Evolutionary conservation across 441 rosid species (phyloP).

Genomic region (Adansonia rubrostipa): DNA sequence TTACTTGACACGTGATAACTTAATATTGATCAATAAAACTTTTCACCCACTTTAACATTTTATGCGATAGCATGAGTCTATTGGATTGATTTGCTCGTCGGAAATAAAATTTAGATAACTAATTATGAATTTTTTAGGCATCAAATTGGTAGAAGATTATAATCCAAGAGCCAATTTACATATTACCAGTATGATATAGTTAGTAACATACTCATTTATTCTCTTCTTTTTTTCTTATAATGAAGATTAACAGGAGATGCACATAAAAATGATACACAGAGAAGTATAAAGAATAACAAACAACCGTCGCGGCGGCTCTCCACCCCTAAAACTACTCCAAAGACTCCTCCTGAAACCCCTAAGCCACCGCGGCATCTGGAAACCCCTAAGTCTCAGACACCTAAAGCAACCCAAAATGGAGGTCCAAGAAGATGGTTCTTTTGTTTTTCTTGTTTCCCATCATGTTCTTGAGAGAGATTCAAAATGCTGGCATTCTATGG

Average conservation of each 20-base stretch:
- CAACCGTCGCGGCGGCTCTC: slow-evolving; percentile 8
- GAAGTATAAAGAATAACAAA: slow-evolving; percentile 25
- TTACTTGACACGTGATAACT: no score
- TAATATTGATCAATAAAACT: no score
- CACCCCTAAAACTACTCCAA: neutral
- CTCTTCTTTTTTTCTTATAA: neutral
- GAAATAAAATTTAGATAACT: no score
- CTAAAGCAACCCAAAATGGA: slow-evolving; percentile 34
- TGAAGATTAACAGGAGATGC: slow-evolving; percentile 54
- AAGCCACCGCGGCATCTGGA: neutral
- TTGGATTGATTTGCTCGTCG: no score
- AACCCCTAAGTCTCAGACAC: slow-evolving; percentile 29
- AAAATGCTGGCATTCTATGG: neutral
- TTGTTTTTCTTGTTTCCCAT: slow-evolving; percentile 63
- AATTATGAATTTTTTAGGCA: no score
- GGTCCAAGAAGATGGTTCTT: slow-evolving; percentile 53
- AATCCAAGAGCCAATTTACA: no score
- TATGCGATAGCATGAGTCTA: no score
- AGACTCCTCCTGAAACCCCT: slow-evolving; percentile 17
- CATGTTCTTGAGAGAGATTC: slow-evolving; percentile 19
- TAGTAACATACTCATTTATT: neutral
- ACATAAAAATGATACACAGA: slow-evolving; percentile 37
- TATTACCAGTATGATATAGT: no score
- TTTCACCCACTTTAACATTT: no score
- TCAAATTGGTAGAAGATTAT: no score